These are phyloP conservation scores for Collybiopsis confluens DNA, from an alignment of 768 basidiomycete species.

Conservation along the genomic window DNA sequence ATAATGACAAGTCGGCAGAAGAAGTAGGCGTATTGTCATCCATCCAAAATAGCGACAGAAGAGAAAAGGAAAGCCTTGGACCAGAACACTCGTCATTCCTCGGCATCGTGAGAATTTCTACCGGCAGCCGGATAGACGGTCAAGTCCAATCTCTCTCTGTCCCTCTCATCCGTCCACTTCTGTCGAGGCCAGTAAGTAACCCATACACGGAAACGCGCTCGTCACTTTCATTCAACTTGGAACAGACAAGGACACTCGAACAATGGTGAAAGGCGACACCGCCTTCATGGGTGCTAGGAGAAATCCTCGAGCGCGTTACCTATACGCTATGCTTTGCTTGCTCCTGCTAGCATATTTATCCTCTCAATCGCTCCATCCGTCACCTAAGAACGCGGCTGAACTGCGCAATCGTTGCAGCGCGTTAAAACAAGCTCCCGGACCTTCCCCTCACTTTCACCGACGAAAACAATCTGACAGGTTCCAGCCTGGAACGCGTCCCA, in stretches of 20 bases:
- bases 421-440: slow-evolving; percentile 43
- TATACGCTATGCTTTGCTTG: not conserved
- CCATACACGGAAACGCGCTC: no score
- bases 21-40: not conserved
- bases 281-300: not conserved
- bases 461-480: slow-evolving; percentile 40
- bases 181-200: no score
- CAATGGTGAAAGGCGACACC: not conserved
- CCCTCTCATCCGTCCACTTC: no score
- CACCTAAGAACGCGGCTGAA: slow-evolving; percentile 55
- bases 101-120: no score
- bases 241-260: no score
- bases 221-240: no score
- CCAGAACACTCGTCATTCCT: no score
- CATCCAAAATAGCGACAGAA: not conserved
- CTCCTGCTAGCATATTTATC: not conserved
- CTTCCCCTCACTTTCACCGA: slow-evolving; percentile 1
- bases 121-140: no score
- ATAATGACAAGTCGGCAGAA: not conserved
- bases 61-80: not conserved
- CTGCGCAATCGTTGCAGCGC: slow-evolving; percentile 51
- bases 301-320: no score
- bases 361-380: slow-evolving; percentile 22
- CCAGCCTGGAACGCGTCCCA: slow-evolving; percentile 37
- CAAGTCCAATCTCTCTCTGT: no score